Conservation (phyloP, 2,329 filamentous ascomycete genomes). For the Scedosporium aurantiacum region DNA sequence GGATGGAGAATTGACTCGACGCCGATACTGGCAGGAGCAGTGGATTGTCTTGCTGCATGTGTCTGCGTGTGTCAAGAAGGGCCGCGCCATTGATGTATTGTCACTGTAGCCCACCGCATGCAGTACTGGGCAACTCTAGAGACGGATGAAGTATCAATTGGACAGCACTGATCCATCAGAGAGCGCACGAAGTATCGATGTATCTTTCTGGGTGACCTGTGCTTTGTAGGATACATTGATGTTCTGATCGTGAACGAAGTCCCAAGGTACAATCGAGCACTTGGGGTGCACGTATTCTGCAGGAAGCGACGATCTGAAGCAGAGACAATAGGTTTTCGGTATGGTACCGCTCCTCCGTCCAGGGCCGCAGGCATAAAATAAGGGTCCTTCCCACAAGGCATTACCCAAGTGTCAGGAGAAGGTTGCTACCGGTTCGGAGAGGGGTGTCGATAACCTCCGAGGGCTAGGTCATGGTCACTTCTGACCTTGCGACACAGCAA, state of each 20-base stretch:
- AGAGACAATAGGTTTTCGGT: background rate
- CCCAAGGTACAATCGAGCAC: background rate
- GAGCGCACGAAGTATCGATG: background rate
- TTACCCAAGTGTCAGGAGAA: background rate
- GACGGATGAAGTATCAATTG: background rate
- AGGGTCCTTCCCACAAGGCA: background rate
- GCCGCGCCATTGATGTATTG: background rate
- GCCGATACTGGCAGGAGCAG: background rate
- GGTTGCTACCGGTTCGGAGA: background rate
- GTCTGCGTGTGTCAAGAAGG: background rate
- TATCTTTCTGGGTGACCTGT: too few species aligned
- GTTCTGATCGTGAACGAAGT: background rate
- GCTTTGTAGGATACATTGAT: too few species aligned
- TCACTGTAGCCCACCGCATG: background rate
- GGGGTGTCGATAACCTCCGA: background rate
- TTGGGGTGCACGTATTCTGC: background rate
- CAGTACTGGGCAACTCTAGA: background rate
- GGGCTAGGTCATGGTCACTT: background rate
- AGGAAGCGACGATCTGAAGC: background rate
- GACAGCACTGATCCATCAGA: background rate
- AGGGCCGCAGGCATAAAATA: background rate
- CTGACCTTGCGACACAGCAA: too few species aligned
- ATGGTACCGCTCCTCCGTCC: background rate
- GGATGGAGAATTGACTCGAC: background rate
- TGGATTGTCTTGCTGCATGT: background rate